Percentiles rank a stretch among this genome's conserved stretches.
These are phyloP conservation scores for Monosporozyma aerobia DNA, from an alignment of 805 yeast species.

Conservation along the genomic window DNA sequence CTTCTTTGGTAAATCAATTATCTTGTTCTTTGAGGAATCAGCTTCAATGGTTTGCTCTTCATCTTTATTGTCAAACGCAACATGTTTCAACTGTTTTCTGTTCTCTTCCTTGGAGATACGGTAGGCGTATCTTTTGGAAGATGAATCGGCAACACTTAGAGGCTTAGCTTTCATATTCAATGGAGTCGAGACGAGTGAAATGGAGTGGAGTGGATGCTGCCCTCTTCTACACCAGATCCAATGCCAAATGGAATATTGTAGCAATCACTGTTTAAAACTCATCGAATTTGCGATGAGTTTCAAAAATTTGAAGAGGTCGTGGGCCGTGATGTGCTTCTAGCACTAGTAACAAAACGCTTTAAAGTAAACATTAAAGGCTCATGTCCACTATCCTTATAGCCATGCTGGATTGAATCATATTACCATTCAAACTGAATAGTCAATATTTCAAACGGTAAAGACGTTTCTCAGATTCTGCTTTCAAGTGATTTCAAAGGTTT, in stretches of 20 bases:
- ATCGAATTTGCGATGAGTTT: background rate
- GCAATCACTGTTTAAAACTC: background rate
- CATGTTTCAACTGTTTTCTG: conserved; percentile 40
- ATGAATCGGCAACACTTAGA: conserved; percentile 15
- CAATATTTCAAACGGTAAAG: too few species aligned
- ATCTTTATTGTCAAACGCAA: conserved; percentile 7
- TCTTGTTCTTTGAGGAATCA: conserved; percentile 5
- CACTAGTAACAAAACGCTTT: background rate
- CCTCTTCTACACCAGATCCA: background rate
- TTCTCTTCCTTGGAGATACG: conserved; percentile 41
- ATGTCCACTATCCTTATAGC: too few species aligned
- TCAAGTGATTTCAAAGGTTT: too few species aligned
- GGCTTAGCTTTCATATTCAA: conserved; percentile 18
- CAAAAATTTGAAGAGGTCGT: background rate
- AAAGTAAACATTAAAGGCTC: background rate
- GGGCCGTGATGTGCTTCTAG: background rate
- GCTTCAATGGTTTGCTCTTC: background rate
- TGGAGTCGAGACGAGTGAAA: too few species aligned
- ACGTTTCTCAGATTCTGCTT: too few species aligned
- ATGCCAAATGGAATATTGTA: background rate
- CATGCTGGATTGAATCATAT: too few species aligned
- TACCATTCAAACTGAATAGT: too few species aligned
- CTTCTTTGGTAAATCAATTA: conserved; percentile 61
- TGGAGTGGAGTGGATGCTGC: background rate
- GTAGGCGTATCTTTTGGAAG: conserved; percentile 32